Evolutionary conservation across 2,329 filamentous ascomycete genomes (phyloP), one percentile per base, ranked within the genome.

Genomic region (Cercospora zeina): DNA sequence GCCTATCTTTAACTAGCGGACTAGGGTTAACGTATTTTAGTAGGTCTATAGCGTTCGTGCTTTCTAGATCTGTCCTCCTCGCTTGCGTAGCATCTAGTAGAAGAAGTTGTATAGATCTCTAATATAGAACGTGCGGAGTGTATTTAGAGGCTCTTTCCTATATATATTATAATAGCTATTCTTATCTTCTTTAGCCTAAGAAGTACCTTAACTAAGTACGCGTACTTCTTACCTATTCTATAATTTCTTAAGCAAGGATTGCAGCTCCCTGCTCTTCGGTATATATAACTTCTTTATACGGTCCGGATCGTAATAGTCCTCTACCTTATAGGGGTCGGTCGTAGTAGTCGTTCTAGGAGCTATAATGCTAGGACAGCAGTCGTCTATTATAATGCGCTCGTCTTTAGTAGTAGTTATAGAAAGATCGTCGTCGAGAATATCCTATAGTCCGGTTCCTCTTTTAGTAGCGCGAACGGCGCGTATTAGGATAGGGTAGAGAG

Each of bases 251-350:
- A 58, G 11, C 31, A 42, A 19, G 11, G 27, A 14, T 30, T 58
- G 39, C 37, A 58, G 42, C 37, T 49, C 56, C 31, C 39, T 42
- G 56, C 56, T 58, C 39, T 58, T 58, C 39, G 37, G 37, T 3
- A 39, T n/a, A 50, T 58, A 58, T 47, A 58, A 51, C 42, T 58
- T 58, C 56, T 58, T 58, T 3, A 39, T 58, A 1, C 56, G 56
- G 9, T 8, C 39, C 5, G 39, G 56, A 19, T 58, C 56, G 33
- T 58, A 58, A 24, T 58, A 30, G 21, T 54, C 51, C 27, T 54
- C 51, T 13, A 27, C 19, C 11, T 54, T 13, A 27, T 27, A 4
- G 19, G 51, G 51, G 42, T 34, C 31, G 31, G 31, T 34, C 9
- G 9, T 34, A 4, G 8, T 34, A 34, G 4, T 34, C 31, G 31